Evolutionary conservation across 768 basidiomycete species (phyloP).

Genomic region (Termitomyces sp.): DNA sequence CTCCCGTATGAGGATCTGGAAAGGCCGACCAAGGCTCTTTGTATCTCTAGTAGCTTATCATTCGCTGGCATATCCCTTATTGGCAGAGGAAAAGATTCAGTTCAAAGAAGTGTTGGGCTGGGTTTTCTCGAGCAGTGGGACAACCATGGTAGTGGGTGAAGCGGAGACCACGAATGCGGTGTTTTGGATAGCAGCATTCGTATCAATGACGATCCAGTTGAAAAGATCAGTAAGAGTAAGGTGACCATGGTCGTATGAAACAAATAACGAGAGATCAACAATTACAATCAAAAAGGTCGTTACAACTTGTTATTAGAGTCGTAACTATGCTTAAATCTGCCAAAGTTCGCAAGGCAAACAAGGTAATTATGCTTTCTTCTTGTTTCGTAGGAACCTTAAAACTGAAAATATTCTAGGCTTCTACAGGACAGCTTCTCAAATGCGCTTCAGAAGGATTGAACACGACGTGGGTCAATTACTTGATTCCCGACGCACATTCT

Average conservation of each 20-base stretch:
- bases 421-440: slow-evolving; percentile 9
- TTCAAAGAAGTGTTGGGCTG: background rate
- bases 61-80: background rate
- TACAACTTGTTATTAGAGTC: background rate
- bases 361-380: background rate
- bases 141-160: background rate
- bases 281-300: no score
- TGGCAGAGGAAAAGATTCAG: background rate
- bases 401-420: slow-evolving; percentile 7
- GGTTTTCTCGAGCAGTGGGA: background rate
- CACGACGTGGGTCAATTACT: slow-evolving; percentile 3
- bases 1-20: background rate
- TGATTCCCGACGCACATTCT: background rate
- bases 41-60: background rate
- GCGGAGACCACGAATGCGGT: no score
- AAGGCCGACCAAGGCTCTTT: background rate
- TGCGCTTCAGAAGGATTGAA: slow-evolving; percentile 1
- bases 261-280: no score
- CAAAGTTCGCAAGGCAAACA: slow-evolving; percentile 13
- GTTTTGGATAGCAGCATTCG: background rate
- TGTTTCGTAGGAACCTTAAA: background rate
- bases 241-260: no score
- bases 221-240: background rate
- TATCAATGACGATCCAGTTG: background rate
- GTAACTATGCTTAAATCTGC: slow-evolving; percentile 2